Conservation (phyloP, 139 green algal genomes). For the Tetraselmis chui region DNA sequence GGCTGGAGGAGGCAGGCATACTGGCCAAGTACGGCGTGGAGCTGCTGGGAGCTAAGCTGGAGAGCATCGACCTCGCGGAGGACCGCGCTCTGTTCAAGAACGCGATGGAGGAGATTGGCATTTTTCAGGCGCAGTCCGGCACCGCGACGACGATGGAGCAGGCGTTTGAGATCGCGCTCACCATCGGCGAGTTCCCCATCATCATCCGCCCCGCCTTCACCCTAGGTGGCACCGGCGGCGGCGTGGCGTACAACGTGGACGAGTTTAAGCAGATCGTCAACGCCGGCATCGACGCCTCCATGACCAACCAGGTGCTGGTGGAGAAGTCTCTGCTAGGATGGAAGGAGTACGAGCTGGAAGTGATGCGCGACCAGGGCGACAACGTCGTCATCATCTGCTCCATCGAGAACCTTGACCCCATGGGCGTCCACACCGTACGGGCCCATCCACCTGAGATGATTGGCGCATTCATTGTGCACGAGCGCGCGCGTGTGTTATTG, state of each 20-base stretch:
- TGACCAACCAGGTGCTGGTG: conserved; percentile 88
- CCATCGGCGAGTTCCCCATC: conserved; percentile 84
- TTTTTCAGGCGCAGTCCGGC: conserved; percentile 21
- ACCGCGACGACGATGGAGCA: conserved; percentile 47
- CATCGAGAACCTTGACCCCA: conserved; percentile 99
- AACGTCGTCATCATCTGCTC: conserved; percentile 99
- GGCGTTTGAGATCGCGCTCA: conserved; percentile 36
- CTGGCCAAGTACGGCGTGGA: conserved; percentile 90
- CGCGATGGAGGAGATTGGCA: conserved; percentile 40
- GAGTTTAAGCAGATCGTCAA: conserved; percentile 87
- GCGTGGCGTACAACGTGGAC: conserved; percentile 98
- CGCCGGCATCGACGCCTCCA: conserved; percentile 77
- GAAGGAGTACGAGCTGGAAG: conserved; percentile 91
- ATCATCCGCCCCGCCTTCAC: conserved; percentile 99
- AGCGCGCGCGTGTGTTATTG: too few relatives aligned
- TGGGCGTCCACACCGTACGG: conserved; percentile 95
- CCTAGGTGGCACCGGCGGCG: conserved; percentile 90
- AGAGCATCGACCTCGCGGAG: conserved; percentile 94
- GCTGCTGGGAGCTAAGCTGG: conserved; percentile 98
- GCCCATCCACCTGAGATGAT: too few relatives aligned
- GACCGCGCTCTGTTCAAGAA: conserved; percentile 91
- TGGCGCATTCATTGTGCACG: too few relatives aligned
- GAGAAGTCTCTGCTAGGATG: conserved; percentile 94
- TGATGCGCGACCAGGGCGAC: conserved; percentile 98
- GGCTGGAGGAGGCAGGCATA: conserved; percentile 83